A percentile compares a stretch with the other conserved stretches of the same genome.
phyloP scores from a whole-genome alignment of 2,329 filamentous ascomycete species.

The Zarea fungicola region DNA sequence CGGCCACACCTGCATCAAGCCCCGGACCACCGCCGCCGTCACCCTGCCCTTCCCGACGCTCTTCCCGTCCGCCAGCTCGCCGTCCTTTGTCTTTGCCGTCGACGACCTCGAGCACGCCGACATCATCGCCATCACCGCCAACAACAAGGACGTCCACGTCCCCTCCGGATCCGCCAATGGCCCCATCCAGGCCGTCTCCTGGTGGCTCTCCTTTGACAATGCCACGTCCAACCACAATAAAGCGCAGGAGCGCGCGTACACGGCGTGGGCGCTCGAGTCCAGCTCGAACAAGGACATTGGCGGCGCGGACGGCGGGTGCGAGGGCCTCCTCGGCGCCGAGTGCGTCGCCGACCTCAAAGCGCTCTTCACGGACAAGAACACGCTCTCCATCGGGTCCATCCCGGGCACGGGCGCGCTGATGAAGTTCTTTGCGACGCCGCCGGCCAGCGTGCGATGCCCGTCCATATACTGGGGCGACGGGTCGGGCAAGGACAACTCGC shows the following conservation, averaged over 20 bases:
- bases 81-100: constrained; percentile 8
- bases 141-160: constrained; percentile 1
- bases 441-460: not conserved
- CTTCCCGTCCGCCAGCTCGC: not conserved
- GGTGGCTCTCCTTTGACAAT: constrained; percentile 6
- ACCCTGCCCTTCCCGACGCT: constrained; percentile 3
- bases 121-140: constrained; percentile 8
- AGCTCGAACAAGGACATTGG: constrained; percentile 6
- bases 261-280: constrained; percentile 7
- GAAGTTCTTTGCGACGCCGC: constrained; percentile 7
- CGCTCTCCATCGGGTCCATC: not conserved
- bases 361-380: constrained; percentile 6
- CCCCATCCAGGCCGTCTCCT: constrained; percentile 8
- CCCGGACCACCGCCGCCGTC: not conserved
- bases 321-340: constrained; percentile 1
- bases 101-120: constrained; percentile 1
- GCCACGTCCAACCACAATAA: constrained; percentile 3
- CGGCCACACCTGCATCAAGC: constrained; percentile 3
- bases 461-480: constrained; percentile 1
- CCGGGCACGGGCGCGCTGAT: not conserved
- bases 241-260: constrained; percentile 7
- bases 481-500: not conserved
- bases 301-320: constrained; percentile 11
- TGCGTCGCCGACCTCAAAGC: not conserved
- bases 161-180: not conserved